These are phyloP conservation scores for Micractinium sp. DNA, from an alignment of 139 green algal genomes.

Conservation along the genomic window DNA sequence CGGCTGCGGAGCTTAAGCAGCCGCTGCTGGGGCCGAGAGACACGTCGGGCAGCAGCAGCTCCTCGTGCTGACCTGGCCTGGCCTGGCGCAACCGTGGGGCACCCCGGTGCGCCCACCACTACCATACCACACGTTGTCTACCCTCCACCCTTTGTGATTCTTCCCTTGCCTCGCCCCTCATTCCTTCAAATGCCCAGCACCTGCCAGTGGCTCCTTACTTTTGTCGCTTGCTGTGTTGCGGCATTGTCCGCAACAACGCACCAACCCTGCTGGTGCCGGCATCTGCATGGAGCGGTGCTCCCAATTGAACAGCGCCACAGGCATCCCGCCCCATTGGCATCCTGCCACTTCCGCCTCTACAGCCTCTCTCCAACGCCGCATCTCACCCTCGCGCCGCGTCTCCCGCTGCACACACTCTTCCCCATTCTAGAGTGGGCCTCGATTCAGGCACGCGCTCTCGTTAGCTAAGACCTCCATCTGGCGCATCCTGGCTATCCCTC, in stretches of 20 bases:
- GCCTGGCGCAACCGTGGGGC: no score
- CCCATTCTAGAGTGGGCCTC: not conserved
- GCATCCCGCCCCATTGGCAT: not conserved
- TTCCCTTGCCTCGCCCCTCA: no score
- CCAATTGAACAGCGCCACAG: no score
- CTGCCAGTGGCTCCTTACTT: no score
- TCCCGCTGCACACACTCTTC: not conserved
- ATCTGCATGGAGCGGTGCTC: not conserved
- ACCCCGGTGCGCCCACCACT: no score
- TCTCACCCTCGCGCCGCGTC: no score
- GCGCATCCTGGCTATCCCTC: not conserved
- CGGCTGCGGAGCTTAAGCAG: slow-evolving; percentile 5
- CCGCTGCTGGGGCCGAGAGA: slow-evolving; percentile 10
- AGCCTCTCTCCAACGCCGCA: not conserved
- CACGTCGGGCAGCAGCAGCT: not conserved
- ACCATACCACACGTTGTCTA: no score
- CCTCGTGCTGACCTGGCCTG: not conserved
- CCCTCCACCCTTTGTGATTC: no score
- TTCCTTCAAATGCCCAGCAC: no score
- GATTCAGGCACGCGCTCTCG: not conserved
- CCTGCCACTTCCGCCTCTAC: not conserved
- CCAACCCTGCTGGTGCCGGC: no score
- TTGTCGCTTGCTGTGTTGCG: no score
- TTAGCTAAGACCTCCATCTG: not conserved
- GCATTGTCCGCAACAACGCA: not conserved